phyloP scores from a whole-genome alignment of 2,329 filamentous ascomycete species.

The Alternaria conjuncta region DNA sequence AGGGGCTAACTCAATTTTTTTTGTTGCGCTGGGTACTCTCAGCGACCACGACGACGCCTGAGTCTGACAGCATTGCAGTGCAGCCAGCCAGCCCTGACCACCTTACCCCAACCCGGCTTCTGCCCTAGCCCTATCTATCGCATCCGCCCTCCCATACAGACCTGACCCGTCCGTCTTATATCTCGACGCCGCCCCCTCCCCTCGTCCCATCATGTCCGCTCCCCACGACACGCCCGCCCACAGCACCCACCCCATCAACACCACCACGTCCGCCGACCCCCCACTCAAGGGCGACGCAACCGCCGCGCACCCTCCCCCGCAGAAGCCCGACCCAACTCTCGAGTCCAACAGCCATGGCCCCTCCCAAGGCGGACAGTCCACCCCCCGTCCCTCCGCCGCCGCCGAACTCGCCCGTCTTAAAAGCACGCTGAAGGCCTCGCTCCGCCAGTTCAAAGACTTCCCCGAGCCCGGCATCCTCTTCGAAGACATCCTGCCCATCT shows the following conservation, averaged over 20 bases:
- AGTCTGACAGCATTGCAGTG: slow-evolving; percentile 20
- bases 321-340: slow-evolving; percentile 44
- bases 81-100: slow-evolving; percentile 19
- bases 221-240: slow-evolving; percentile 29
- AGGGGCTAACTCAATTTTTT: slow-evolving; percentile 19
- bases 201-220: slow-evolving; percentile 41
- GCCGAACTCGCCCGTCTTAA: slow-evolving; percentile 64
- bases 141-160: slow-evolving; percentile 12
- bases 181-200: slow-evolving; percentile 13
- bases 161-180: slow-evolving; percentile 17
- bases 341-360: slow-evolving; percentile 44
- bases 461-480: slow-evolving; percentile 92
- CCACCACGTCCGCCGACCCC: slow-evolving; percentile 24
- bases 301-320: slow-evolving; percentile 39
- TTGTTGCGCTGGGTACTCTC: not conserved
- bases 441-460: slow-evolving; percentile 91
- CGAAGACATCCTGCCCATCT: slow-evolving; percentile 97
- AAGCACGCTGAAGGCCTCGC: slow-evolving; percentile 70
- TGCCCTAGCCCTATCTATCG: slow-evolving; percentile 20
- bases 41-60: not conserved
- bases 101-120: slow-evolving; percentile 8
- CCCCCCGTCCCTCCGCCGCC: slow-evolving; percentile 57
- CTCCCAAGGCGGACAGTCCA: slow-evolving; percentile 57
- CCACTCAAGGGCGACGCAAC: slow-evolving; percentile 34
- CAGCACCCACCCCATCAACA: slow-evolving; percentile 24